Evolutionary conservation across 306 rosid genomes (phyloP).

Genomic region (Dalbergia cultrata): DNA sequence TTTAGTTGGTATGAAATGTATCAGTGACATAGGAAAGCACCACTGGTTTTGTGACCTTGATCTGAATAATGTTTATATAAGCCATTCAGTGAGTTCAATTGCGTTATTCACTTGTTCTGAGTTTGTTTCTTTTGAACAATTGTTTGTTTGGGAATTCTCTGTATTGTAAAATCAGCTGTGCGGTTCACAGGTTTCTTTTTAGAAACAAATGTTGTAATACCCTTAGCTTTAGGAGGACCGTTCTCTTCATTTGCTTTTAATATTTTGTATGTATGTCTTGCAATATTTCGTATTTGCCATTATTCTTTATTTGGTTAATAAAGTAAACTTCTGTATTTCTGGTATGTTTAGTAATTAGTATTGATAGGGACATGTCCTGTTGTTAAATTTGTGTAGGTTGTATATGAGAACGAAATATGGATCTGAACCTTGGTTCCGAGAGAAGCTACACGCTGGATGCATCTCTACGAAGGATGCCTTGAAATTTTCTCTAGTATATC

Average conservation of each 20-base stretch:
- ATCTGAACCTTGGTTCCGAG: slow-evolving; percentile 72
- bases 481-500: slow-evolving; percentile 57
- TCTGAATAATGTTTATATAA: no score
- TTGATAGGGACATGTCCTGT: slow-evolving; percentile 4
- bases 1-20: no score
- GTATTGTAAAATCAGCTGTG: slow-evolving; percentile 5
- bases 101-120: neutral
- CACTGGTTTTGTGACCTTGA: no score
- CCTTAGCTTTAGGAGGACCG: neutral
- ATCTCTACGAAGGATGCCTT: slow-evolving; percentile 82
- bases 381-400: slow-evolving; percentile 55
- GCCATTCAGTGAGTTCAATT: neutral
- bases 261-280: no score
- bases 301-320: slow-evolving; percentile 3
- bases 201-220: no score
- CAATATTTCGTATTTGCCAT: neutral
- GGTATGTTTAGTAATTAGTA: neutral
- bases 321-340: slow-evolving; percentile 17
- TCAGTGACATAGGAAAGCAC: no score
- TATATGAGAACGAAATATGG: slow-evolving; percentile 70
- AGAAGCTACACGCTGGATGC: slow-evolving; percentile 51
- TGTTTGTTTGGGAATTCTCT: slow-evolving; percentile 11
- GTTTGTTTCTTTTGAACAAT: neutral
- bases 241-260: neutral
- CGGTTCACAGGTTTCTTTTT: no score